Conservation (phyloP, 495 filamentous ascomycete species). For the Aspergillus conjunctus region DNA sequence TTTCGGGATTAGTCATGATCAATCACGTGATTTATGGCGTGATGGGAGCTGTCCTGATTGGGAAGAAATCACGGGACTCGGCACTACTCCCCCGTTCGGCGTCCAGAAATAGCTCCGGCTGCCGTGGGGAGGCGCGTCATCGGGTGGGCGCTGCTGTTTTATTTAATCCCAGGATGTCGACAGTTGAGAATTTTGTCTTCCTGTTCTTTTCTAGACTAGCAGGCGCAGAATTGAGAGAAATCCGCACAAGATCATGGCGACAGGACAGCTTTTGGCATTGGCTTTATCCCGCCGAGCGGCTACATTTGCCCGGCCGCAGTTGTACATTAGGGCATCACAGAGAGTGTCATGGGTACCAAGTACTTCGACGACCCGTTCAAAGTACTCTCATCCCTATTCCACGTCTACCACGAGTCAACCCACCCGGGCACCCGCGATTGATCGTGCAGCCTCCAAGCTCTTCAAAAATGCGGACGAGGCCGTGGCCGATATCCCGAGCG, state of each 20-base stretch:
- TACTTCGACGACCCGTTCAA: constrained; percentile 15
- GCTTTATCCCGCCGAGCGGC: constrained; percentile 35
- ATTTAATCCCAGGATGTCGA: constrained; percentile 8
- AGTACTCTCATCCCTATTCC: constrained; percentile 32
- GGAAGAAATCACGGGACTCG: neutral
- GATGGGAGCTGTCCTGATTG: constrained; percentile 4
- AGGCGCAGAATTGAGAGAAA: neutral
- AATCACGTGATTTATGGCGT: constrained; percentile 34
- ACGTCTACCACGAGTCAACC: constrained; percentile 20
- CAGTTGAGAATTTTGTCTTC: constrained; percentile 3
- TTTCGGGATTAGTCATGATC: constrained; percentile 27
- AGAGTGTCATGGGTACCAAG: constrained; percentile 18
- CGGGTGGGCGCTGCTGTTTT: neutral
- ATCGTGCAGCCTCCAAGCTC: constrained; percentile 59
- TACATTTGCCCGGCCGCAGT: constrained; percentile 27
- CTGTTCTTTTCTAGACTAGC: neutral
- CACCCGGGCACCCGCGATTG: constrained; percentile 34
- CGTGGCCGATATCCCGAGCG: constrained; percentile 71
- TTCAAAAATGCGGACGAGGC: constrained; percentile 73
- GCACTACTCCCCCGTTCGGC: constrained; percentile 33
- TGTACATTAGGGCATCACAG: constrained; percentile 31
- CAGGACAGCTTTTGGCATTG: constrained; percentile 32
- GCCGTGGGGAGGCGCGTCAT: constrained; percentile 19
- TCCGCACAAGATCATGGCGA: constrained; percentile 29
- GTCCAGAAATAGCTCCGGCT: constrained; percentile 47